phyloP scores from a whole-genome alignment of 2,329 filamentous ascomycete genomes.

The Claviceps sp. region DNA sequence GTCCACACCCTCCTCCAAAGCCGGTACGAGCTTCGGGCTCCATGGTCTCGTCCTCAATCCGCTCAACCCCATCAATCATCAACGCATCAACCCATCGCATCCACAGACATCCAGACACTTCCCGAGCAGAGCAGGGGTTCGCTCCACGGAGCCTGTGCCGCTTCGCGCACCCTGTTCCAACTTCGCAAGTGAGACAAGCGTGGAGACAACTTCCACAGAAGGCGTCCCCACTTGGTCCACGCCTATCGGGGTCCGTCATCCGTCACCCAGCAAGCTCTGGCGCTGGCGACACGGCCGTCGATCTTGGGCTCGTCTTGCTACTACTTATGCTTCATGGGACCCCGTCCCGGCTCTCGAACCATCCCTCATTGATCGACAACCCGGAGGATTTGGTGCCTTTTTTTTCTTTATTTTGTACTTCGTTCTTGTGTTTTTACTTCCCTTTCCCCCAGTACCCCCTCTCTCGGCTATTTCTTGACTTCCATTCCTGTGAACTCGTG shows the following conservation, averaged over 20 bases:
- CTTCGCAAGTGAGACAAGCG: slow-evolving; percentile 39
- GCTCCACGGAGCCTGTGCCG: slow-evolving; percentile 5
- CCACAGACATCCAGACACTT: background rate
- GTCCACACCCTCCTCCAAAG: background rate
- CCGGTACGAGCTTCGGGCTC: slow-evolving; percentile 6
- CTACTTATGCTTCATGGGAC: slow-evolving; percentile 36
- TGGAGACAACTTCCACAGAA: slow-evolving; percentile 12
- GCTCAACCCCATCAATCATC: slow-evolving; percentile 1
- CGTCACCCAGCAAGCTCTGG: slow-evolving; percentile 6
- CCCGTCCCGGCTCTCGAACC: slow-evolving; percentile 22
- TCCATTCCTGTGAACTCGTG: slow-evolving; percentile 16
- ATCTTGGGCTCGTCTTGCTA: slow-evolving; percentile 29
- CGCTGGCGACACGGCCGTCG: slow-evolving; percentile 19
- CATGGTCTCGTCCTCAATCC: slow-evolving; percentile 6
- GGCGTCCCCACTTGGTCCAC: slow-evolving; percentile 10
- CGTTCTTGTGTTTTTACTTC: slow-evolving; percentile 26
- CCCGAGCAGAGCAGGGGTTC: slow-evolving; percentile 2
- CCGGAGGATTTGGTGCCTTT: slow-evolving; percentile 27
- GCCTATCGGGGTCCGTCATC: slow-evolving; percentile 7
- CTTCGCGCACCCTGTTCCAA: slow-evolving; percentile 20
- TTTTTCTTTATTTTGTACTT: slow-evolving; percentile 27
- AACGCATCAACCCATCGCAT: too few relatives aligned
- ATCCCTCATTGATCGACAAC: slow-evolving; percentile 34
- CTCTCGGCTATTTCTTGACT: slow-evolving; percentile 37
- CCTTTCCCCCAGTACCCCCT: slow-evolving; percentile 21